Evolutionary conservation across 1,284 basidiomycete species (phyloP).

Genomic region (Microbotryum lychnidis-dioicae): DNA sequence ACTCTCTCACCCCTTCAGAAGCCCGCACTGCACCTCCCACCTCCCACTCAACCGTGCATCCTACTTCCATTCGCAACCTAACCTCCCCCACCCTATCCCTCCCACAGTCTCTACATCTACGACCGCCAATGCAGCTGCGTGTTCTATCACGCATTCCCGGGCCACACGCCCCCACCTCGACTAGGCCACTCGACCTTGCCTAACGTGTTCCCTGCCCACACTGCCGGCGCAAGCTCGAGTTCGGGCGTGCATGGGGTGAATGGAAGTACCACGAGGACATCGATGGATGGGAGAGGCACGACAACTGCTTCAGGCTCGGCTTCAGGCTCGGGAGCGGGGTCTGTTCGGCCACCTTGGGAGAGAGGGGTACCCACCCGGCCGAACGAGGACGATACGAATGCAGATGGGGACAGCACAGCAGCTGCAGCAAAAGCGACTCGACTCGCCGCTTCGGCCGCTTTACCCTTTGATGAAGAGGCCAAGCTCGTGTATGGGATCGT

Average conservation of each 20-base stretch:
- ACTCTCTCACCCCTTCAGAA: neutral
- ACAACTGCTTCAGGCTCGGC: constrained; percentile 41
- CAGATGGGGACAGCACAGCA: neutral
- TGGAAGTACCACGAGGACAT: too few species aligned
- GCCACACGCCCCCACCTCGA: constrained; percentile 48
- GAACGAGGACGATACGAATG: constrained; percentile 41
- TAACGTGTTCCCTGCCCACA: constrained; percentile 46
- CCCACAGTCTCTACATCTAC: constrained; percentile 71
- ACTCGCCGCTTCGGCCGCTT: constrained; percentile 38
- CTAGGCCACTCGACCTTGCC: constrained; percentile 52
- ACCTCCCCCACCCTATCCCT: neutral
- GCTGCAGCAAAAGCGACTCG: neutral
- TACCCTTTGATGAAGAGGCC: constrained; percentile 93
- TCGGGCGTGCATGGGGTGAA: too few species aligned
- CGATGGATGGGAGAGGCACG: too few species aligned
- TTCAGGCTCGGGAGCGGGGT: neutral
- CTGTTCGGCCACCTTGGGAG: constrained; percentile 43
- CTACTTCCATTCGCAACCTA: neutral
- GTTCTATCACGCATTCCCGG: constrained; percentile 18
- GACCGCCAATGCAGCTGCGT: constrained; percentile 48
- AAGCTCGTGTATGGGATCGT: constrained; percentile 97
- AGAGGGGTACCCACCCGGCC: constrained; percentile 35
- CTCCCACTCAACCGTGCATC: too few species aligned
- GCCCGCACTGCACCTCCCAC: neutral
- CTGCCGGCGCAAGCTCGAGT: too few species aligned